A percentile compares a stretch with the other conserved stretches of the same genome.
These are phyloP conservation scores for Candida anutae DNA, from an alignment of 1,139 yeast species.

Conservation along the genomic window DNA sequence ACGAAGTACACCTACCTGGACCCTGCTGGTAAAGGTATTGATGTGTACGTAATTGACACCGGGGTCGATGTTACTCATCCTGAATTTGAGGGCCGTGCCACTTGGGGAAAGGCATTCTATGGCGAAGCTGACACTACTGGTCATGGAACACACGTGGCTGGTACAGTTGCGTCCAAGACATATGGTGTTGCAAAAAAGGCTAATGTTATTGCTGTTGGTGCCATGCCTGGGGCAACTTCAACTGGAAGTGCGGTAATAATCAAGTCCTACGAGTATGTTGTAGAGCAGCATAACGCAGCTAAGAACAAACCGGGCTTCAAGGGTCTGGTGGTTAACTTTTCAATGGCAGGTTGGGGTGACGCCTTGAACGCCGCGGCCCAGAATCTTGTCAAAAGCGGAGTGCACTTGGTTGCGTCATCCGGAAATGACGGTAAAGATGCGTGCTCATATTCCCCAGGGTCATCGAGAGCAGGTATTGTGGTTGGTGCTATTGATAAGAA, in stretches of 20 bases:
- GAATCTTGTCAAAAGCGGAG: slow-evolving; percentile 32
- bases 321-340: slow-evolving; percentile 40
- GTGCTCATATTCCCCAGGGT: slow-evolving; percentile 36
- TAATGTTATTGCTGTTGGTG: slow-evolving; percentile 41
- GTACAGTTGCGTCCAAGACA: slow-evolving; percentile 35
- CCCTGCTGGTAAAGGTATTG: slow-evolving; percentile 37
- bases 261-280: slow-evolving; percentile 39
- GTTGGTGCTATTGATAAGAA: slow-evolving; percentile 35
- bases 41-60: slow-evolving; percentile 38
- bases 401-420: slow-evolving; percentile 39
- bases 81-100: slow-evolving; percentile 36
- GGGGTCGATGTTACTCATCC: slow-evolving; percentile 34
- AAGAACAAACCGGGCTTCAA: slow-evolving; percentile 30
- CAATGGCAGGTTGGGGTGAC: slow-evolving; percentile 36
- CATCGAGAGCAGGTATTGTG: slow-evolving; percentile 34
- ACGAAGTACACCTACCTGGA: slow-evolving; percentile 25
- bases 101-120: slow-evolving; percentile 35
- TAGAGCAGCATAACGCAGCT: slow-evolving; percentile 38
- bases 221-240: slow-evolving; percentile 73
- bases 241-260: slow-evolving; percentile 81
- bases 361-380: slow-evolving; percentile 37
- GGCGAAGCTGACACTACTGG: slow-evolving; percentile 33
- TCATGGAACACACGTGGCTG: slow-evolving; percentile 43
- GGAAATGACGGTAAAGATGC: slow-evolving; percentile 40
- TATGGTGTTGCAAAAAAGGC: slow-evolving; percentile 40